A percentile compares a stretch with the other conserved stretches of the same genome.
Conservation (phyloP, 1,284 basidiomycete genomes). For the Apiotrichum porosum region DNA sequence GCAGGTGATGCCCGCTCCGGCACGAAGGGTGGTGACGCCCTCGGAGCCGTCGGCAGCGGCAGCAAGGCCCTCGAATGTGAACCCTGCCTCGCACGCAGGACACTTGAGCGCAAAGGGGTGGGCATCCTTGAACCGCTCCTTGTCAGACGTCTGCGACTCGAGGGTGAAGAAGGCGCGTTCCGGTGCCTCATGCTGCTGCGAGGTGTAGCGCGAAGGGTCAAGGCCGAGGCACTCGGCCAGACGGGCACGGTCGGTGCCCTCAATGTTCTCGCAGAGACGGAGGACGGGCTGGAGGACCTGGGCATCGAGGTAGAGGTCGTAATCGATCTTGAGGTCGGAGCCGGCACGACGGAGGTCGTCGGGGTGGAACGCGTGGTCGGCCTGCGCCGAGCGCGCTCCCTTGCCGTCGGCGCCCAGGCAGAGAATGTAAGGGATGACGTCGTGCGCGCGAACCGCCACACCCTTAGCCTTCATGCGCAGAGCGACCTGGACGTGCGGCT, state of each 20-base stretch:
- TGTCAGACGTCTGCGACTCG: constrained; percentile 85
- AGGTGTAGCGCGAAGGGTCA: constrained; percentile 73
- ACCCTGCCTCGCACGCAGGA: constrained; percentile 61
- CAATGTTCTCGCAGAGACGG: constrained; percentile 90
- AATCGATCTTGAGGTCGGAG: constrained; percentile 61
- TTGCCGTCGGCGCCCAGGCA: constrained; percentile 75
- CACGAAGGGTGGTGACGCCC: constrained; percentile 50
- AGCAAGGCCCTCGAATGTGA: constrained; percentile 61
- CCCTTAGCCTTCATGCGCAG: constrained; percentile 84
- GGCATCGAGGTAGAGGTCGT: constrained; percentile 83
- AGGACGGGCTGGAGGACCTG: constrained; percentile 94
- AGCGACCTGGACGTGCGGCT: constrained; percentile 96
- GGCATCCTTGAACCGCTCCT: constrained; percentile 75
- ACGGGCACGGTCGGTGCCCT: constrained; percentile 86
- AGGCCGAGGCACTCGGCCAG: constrained; percentile 95
- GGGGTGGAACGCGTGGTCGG: constrained; percentile 86
- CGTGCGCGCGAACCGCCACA: constrained; percentile 71
- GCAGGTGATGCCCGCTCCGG: constrained; percentile 54
- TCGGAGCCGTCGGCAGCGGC: constrained; percentile 51
- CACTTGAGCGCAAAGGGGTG: constrained; percentile 68
- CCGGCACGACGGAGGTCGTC: constrained; percentile 77
- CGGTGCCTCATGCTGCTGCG: constrained; percentile 53
- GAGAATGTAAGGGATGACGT: constrained; percentile 95
- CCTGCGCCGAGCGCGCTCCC: constrained; percentile 69
- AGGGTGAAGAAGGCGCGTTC: constrained; percentile 73